Evolutionary conservation across 495 filamentous ascomycete genomes (phyloP).

Genomic region (Penicillium flavigenum): DNA sequence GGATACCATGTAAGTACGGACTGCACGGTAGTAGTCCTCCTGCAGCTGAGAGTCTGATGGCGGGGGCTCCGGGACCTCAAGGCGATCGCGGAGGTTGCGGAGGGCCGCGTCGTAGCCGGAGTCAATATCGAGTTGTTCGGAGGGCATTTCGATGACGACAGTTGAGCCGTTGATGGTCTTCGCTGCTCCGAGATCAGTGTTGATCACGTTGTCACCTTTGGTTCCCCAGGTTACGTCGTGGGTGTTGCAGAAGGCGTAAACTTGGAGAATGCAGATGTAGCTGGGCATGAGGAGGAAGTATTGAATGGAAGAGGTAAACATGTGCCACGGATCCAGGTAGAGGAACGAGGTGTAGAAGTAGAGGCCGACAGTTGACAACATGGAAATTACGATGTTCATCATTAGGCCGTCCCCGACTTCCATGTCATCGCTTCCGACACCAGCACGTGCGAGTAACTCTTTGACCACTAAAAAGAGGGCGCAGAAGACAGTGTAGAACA

Average conservation of each 20-base stretch:
- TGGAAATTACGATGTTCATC: constrained; percentile 91
- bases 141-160: constrained; percentile 86
- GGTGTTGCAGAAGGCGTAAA: constrained; percentile 99
- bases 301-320: constrained; percentile 91
- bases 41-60: constrained; percentile 79
- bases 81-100: constrained; percentile 88
- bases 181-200: constrained; percentile 87
- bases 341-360: constrained; percentile 96
- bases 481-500: constrained; percentile 93
- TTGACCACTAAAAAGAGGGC: constrained; percentile 80
- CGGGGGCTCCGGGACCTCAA: constrained; percentile 67
- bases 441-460: constrained; percentile 61
- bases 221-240: constrained; percentile 99
- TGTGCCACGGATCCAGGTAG: constrained; percentile 98
- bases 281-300: constrained; percentile 90
- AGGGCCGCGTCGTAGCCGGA: constrained; percentile 95
- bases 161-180: constrained; percentile 67
- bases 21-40: constrained; percentile 97
- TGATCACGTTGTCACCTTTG: constrained; percentile 94
- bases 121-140: constrained; percentile 97
- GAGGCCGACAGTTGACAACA: constrained; percentile 81
- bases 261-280: constrained; percentile 96
- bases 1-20: constrained; percentile 98
- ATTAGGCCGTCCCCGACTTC: constrained; percentile 80
- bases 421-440: constrained; percentile 40